These are phyloP conservation scores for Sphaerulina vaccinii DNA, from an alignment of 2,329 filamentous ascomycete species.

Conservation along the genomic window DNA sequence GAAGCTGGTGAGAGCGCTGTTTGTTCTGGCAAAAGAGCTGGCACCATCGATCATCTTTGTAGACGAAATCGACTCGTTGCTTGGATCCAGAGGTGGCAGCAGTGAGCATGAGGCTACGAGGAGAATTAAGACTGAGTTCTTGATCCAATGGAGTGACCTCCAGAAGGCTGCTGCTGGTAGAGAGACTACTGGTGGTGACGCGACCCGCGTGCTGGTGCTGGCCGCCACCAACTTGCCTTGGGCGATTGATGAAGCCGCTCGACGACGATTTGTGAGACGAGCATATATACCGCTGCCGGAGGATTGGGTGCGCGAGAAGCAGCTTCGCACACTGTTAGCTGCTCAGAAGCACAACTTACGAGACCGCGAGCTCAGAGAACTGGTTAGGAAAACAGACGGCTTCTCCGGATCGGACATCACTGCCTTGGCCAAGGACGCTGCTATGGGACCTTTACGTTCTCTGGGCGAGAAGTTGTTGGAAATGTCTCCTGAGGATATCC, in stretches of 20 bases:
- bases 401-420: conserved; percentile 98
- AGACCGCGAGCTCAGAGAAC: conserved; percentile 66
- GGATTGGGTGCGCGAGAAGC: conserved; percentile 72
- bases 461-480: conserved; percentile 84
- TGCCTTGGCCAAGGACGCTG: conserved; percentile 92
- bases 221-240: conserved; percentile 95
- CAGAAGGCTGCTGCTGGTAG: conserved; percentile 87
- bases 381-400: conserved; percentile 85
- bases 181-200: conserved; percentile 70
- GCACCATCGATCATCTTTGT: conserved; percentile 98
- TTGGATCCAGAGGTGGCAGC: conserved; percentile 78
- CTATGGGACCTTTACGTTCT: conserved; percentile 91
- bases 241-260: conserved; percentile 95
- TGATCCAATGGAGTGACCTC: conserved; percentile 95
- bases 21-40: conserved; percentile 81
- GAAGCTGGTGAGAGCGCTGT: conserved; percentile 90
- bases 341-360: conserved; percentile 82
- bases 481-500: conserved; percentile 92
- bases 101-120: conserved; percentile 91
- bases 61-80: conserved; percentile 92
- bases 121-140: conserved; percentile 94
- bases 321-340: conserved; percentile 74
- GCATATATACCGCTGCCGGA: conserved; percentile 97
- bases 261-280: conserved; percentile 83
- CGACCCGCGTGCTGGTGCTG: conserved; percentile 84